These are phyloP conservation scores for Xylaria curta DNA, from an alignment of 495 filamentous ascomycete genomes.

Conservation along the genomic window DNA sequence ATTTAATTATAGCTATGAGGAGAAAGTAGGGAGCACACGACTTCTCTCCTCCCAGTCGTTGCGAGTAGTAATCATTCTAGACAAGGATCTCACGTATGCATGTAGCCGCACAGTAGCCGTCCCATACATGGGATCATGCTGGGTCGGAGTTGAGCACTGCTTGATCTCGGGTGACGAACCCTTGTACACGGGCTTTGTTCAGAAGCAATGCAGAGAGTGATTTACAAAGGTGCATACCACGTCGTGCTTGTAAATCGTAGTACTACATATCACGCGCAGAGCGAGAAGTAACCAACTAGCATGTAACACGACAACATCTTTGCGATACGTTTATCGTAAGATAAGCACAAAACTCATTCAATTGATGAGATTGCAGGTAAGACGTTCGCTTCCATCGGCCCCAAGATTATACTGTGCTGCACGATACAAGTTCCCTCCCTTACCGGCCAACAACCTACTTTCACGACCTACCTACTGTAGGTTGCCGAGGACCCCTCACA, in stretches of 20 bases:
- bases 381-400: not conserved
- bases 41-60: not conserved
- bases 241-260: conserved; percentile 5
- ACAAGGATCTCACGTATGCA: conserved; percentile 31
- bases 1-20: not conserved
- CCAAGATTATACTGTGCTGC: conserved; percentile 1
- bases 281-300: conserved; percentile 18
- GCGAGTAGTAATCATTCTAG: not conserved
- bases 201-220: not conserved
- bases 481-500: not conserved
- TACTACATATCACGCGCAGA: conserved; percentile 11
- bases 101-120: conserved; percentile 30
- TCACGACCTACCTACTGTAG: not conserved
- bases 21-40: not conserved
- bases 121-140: conserved; percentile 32
- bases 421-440: not conserved
- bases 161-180: conserved; percentile 37
- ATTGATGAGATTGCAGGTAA: not conserved
- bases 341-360: not conserved
- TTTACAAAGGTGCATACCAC: conserved; percentile 1
- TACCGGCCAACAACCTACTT: not conserved
- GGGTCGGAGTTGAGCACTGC: conserved; percentile 36
- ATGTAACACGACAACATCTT: conserved; percentile 1
- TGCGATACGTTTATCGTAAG: not conserved
- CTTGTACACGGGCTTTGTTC: conserved; percentile 17